A percentile compares a stretch with the other conserved stretches of the same genome.
These are phyloP conservation scores for Orychophragmus violaceus DNA, from an alignment of 345 rosid genomes.

Conservation along the genomic window DNA sequence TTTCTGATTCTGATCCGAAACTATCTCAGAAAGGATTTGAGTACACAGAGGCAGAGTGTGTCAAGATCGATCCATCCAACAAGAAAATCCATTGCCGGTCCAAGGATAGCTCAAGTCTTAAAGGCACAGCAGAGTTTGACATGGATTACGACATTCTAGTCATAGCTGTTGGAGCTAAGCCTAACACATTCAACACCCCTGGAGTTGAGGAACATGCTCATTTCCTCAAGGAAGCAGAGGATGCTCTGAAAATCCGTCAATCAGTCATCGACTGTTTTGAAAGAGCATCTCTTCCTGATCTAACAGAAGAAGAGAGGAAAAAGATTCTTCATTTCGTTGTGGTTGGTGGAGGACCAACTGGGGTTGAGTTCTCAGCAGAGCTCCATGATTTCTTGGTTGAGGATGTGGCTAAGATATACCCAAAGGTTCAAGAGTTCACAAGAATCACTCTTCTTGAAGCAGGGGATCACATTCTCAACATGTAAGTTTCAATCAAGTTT, in stretches of 20 bases:
- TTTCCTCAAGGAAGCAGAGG: conserved; percentile 76
- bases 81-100: conserved; percentile 52
- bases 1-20: neutral
- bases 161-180: conserved; percentile 61
- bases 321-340: conserved; percentile 75
- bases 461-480: conserved; percentile 70
- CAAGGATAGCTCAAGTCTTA: conserved; percentile 30
- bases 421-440: conserved; percentile 38
- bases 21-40: conserved; percentile 44
- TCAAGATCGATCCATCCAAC: conserved; percentile 48
- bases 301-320: conserved; percentile 66
- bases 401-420: conserved; percentile 60
- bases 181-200: conserved; percentile 78
- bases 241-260: conserved; percentile 59
- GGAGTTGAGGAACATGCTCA: conserved; percentile 67
- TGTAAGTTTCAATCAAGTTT: conserved; percentile 35
- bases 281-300: conserved; percentile 57
- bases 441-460: conserved; percentile 79
- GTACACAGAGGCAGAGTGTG: conserved; percentile 71
- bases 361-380: conserved; percentile 91
- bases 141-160: conserved; percentile 67
- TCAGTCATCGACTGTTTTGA: conserved; percentile 69
- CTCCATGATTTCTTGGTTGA: conserved; percentile 61
- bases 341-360: conserved; percentile 87
- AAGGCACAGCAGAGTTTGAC: conserved; percentile 47